Evolutionary conservation across 129 eudicot species (phyloP).

Genomic region (Chrysanthemum makinoi): DNA sequence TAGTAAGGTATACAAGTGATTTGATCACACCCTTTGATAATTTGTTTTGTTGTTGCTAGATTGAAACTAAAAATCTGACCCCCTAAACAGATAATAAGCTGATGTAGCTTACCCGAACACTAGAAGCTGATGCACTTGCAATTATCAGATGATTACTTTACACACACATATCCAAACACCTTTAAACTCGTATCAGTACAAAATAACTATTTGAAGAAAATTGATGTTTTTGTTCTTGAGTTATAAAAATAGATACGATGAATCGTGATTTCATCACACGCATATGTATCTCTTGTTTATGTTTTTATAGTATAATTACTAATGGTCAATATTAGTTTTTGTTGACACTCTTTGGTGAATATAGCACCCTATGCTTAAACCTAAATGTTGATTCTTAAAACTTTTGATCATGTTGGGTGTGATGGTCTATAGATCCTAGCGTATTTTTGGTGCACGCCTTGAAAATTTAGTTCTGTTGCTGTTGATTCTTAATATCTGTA

Average conservation of each 20-base stretch:
- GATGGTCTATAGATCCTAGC: conserved; percentile 6
- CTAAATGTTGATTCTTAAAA: not conserved
- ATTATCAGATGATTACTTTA: too few relatives aligned
- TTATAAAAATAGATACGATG: not conserved
- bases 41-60: not conserved
- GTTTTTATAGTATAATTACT: too few relatives aligned
- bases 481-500: not conserved
- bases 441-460: conserved; percentile 4
- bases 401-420: not conserved
- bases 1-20: conserved; percentile 1
- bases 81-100: not conserved
- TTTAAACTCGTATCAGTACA: not conserved
- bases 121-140: not conserved
- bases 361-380: not conserved
- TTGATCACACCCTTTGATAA: not conserved
- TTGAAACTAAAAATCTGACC: not conserved
- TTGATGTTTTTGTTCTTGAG: not conserved
- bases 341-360: not conserved
- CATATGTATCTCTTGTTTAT: too few relatives aligned
- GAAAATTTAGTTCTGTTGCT: not conserved
- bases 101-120: not conserved
- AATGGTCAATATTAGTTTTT: too few relatives aligned
- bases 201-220: not conserved
- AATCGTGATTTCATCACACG: not conserved
- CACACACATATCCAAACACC: not conserved